Evolutionary conservation across 805 yeast species (phyloP).

Genomic region (Nakazawaea laoshanensis): DNA sequence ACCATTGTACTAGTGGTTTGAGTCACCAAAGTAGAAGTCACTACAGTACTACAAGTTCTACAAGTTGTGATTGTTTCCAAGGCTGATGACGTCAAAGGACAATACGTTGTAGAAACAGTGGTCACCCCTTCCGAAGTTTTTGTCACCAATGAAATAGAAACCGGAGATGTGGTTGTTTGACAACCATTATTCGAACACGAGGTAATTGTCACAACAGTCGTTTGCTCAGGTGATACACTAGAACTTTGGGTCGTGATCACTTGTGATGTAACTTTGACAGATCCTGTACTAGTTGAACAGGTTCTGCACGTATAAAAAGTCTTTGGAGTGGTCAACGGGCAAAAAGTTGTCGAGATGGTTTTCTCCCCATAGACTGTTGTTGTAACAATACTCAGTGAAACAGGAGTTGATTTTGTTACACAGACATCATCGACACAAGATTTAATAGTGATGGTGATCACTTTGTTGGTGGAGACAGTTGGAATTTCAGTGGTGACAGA

Average conservation of each 20-base stretch:
- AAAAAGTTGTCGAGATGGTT: slow-evolving; percentile 16
- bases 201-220: slow-evolving; percentile 5
- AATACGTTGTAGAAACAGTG: slow-evolving; percentile 6
- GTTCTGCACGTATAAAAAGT: too few relatives aligned
- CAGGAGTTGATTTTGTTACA: neutral
- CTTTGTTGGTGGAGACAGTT: neutral
- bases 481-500: neutral
- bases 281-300: too few relatives aligned
- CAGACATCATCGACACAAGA: neutral
- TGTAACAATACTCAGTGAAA: slow-evolving; percentile 16
- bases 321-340: slow-evolving; percentile 15
- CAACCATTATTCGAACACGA: slow-evolving; percentile 3
- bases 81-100: slow-evolving; percentile 1
- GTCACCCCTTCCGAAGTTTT: slow-evolving; percentile 4
- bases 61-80: slow-evolving; percentile 4
- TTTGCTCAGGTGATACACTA: too few relatives aligned
- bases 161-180: slow-evolving; percentile 1
- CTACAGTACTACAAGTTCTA: too few relatives aligned
- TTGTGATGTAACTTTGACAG: neutral
- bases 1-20: too few relatives aligned
- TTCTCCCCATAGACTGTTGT: slow-evolving; percentile 11
- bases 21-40: too few relatives aligned
- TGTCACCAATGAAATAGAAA: slow-evolving; percentile 1
- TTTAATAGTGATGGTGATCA: neutral
- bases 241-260: neutral